Conservation (phyloP, 2,329 filamentous ascomycete species). For the Colletotrichum theobromicola region DNA sequence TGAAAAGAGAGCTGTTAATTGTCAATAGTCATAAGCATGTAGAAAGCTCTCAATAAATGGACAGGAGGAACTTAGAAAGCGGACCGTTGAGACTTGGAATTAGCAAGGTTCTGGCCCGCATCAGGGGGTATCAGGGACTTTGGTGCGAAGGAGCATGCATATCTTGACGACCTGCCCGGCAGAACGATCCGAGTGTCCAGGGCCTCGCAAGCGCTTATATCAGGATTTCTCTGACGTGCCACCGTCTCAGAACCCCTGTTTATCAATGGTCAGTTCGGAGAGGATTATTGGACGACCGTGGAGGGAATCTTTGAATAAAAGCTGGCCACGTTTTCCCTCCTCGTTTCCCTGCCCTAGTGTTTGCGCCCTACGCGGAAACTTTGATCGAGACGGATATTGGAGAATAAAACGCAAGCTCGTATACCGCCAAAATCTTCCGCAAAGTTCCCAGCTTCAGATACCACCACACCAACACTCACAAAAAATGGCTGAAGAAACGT, state of each 20-base stretch:
- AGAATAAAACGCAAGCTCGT: neutral
- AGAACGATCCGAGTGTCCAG: neutral
- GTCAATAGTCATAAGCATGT: too few relatives aligned
- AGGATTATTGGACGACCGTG: neutral
- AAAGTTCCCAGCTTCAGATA: neutral
- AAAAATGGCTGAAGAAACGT: conserved; percentile 17
- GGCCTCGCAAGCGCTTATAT: neutral
- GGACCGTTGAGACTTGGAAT: neutral
- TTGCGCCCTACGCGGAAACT: neutral
- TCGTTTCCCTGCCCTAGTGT: neutral
- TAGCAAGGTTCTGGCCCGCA: neutral
- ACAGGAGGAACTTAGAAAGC: neutral
- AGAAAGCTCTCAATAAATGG: too few relatives aligned
- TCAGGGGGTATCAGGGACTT: neutral
- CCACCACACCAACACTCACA: neutral
- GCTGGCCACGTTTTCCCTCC: neutral
- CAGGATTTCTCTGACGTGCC: neutral
- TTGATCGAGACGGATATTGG: neutral
- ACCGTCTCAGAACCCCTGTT: neutral
- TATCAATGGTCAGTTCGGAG: neutral
- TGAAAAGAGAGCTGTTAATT: neutral
- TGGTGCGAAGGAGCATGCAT: neutral
- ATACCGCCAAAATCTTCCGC: neutral
- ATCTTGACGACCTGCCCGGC: neutral
- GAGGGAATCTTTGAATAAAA: neutral